Base-by-base conservation (phyloP, 805 yeast species). In the Candida mattraensis region DNA sequence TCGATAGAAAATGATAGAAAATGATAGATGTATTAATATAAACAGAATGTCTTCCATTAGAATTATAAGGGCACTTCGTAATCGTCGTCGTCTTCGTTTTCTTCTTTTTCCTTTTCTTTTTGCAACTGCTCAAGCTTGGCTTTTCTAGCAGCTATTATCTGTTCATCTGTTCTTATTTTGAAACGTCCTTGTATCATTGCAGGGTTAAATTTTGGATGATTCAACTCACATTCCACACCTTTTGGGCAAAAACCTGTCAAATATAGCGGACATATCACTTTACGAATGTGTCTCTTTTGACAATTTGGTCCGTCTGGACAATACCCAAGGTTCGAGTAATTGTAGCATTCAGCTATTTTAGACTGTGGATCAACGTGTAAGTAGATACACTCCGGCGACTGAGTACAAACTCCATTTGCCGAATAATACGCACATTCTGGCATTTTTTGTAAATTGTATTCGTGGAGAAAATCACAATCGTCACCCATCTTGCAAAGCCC, bases 401-500 rank as follows among this genome's bases (percentile, higher is more conserved):
- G 96, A 5, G 95, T 83, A 60, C 99, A 91, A 50, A 73, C 82
- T 5, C 94, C 94, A 48, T 78, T 79, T 58, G 87, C 81, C 28
- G 87, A 72, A 60, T 76, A 91, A 60, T 87, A 86, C 16, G 87
- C 75, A 60, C 99, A 93, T 60, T 93, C 99, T 3, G 98, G 98
- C 95, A 93, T 91, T 62, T 86, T 87, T 42, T 95, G 72, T 50
- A 93, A 65, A 55, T 93, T 91, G 56, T 89, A 89, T 58, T 93
- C 99, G 62, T 93, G 99, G 28, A 93, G 64, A 53, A 87, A 93
- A 66, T 93, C 99, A 62, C 99, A 93, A 48, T 86, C 87, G 50
- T 88, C 95, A 33, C 94, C 95, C 68, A 91, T 91, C 64, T 93
- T 93, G 64, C 99, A 93, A 22, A 93, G 73, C 0, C 99, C 99